Base-by-base conservation (phyloP, 2,329 filamentous ascomycete genomes). In the Nemania sp. region DNA sequence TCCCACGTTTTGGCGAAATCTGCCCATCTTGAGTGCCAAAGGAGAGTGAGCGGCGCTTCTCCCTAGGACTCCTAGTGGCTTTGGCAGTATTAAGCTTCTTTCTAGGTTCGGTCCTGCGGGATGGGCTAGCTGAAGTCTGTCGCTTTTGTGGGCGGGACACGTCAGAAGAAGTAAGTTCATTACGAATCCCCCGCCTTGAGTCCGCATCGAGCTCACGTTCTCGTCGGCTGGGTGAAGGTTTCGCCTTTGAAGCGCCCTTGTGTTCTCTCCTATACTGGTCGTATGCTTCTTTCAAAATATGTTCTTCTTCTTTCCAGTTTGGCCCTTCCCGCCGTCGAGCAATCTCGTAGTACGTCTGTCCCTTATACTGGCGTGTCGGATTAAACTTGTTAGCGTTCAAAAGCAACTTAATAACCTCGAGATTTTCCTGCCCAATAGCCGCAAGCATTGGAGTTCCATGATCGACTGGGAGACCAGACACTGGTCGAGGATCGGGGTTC, bases 371-470 rank as follows among this genome's bases (percentile, higher is more conserved):
- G 52, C 88, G 84, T 1, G 90, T 91, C 0, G 94, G 92, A 64
- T 99, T 87, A 68, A 97, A 97, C 14, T 75, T 75, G 42, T 82
- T 81, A 64, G 94, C 90, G 55, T 86, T 85, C 6, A 96, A 76
- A 6, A 97, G 79, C 9, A 96, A 76, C 52, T 88, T 83, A 39
- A 99, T 84, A 52, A 97, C 90, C 61, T 90, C 89, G 44, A 94
- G 81, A 64, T 96, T 94, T 59, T 86, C 84, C 62, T 93, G 88
- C 14, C 94, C 93, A 61, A 99, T 97, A 1, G 94, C 92, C 54
- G 92, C 91, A 31, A 97, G 81, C 78, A 99, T 95, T 1, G 94
- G 94, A 1, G 93, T 97, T 46, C 92, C 88, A 65, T 89, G 86
- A 52, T 94, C 91, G 36, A 80, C 73, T 23, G 79, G 77, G 54